phyloP scores from a whole-genome alignment of 257 asterid genomes.

The Marsdenia floribunda region DNA sequence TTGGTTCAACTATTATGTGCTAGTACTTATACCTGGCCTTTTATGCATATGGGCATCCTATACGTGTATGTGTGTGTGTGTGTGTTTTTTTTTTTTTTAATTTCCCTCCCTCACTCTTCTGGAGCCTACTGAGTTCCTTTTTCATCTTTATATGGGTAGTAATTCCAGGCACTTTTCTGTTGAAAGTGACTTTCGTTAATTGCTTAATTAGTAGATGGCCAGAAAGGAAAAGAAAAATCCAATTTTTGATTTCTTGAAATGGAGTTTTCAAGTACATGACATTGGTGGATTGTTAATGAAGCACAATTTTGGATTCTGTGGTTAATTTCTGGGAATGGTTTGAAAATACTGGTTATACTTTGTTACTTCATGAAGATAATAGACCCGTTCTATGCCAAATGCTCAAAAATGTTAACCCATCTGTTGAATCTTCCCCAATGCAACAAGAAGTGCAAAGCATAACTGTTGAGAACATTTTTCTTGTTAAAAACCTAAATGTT shows the following conservation, averaged over 20 bases:
- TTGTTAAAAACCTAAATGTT: not conserved
- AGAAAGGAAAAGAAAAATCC: not conserved
- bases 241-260: not conserved
- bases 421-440: not conserved
- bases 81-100: not conserved
- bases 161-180: not conserved
- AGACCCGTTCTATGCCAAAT: not conserved
- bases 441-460: not conserved
- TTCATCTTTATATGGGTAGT: not conserved
- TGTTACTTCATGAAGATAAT: not conserved
- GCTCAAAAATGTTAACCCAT: not conserved
- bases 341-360: not conserved
- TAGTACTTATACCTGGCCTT: not conserved
- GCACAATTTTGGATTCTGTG: not conserved
- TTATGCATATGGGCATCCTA: not conserved
- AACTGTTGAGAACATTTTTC: not conserved
- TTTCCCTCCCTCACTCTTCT: slow-evolving; percentile 4
- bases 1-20: not conserved
- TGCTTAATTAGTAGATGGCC: not conserved
- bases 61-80: not conserved
- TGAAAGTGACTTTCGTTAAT: not conserved
- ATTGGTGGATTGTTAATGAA: not conserved
- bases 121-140: not conserved
- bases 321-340: not conserved
- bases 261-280: not conserved